phyloP scores from a whole-genome alignment of 345 rosid species.

The Mangifera indica region DNA sequence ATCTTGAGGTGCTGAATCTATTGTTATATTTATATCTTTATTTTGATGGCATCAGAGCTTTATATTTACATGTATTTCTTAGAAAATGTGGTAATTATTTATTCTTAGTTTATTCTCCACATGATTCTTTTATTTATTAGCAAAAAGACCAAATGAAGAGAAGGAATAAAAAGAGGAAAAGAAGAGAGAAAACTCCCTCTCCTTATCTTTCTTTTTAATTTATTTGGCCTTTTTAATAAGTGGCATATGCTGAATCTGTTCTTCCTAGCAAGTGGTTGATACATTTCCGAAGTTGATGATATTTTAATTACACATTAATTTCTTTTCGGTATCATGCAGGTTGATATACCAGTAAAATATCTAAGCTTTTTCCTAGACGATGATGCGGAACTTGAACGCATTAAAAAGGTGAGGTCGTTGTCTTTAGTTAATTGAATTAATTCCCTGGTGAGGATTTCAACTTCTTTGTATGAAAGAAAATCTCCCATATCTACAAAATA shows the following conservation, averaged over 20 bases:
- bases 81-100: too few species aligned
- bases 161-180: too few species aligned
- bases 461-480: neutral
- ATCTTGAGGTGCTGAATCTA: constrained; percentile 65
- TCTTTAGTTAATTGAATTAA: neutral
- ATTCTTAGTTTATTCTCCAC: too few species aligned
- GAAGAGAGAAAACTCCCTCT: too few species aligned
- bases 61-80: too few species aligned
- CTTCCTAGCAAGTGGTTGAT: neutral
- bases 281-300: too few species aligned
- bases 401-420: constrained; percentile 53
- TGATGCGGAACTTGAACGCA: constrained; percentile 77
- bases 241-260: neutral
- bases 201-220: neutral
- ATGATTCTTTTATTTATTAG: too few species aligned
- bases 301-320: neutral
- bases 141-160: too few species aligned
- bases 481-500: neutral
- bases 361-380: constrained; percentile 79
- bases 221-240: neutral
- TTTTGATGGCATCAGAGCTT: too few species aligned
- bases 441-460: neutral
- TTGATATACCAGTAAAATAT: constrained; percentile 82
- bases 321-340: constrained; percentile 41
- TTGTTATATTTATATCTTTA: constrained; percentile 4